Conservation (phyloP, 768 basidiomycete species). For the Calocybe cyanea region DNA sequence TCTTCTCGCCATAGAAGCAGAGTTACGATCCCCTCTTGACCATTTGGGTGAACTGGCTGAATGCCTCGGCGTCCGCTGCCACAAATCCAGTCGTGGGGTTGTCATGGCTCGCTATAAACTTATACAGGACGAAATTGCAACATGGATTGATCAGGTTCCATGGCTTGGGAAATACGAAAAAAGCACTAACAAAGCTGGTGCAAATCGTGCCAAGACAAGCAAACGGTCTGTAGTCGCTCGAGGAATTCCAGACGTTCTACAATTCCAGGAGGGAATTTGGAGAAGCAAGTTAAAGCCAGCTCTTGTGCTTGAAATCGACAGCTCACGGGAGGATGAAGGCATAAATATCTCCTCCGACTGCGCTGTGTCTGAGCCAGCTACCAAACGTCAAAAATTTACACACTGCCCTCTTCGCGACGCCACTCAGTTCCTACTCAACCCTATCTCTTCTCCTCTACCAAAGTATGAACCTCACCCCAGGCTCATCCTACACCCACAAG, state of each 20-base stretch:
- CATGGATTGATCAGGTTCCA: constrained; percentile 62
- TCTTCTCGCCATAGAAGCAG: constrained; percentile 69
- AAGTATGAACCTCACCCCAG: constrained; percentile 8
- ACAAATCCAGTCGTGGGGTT: constrained; percentile 41
- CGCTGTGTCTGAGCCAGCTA: neutral
- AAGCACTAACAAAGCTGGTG: constrained; percentile 19
- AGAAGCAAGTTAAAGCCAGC: constrained; percentile 34
- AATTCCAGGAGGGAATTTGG: constrained; percentile 64
- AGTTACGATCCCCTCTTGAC: constrained; percentile 47
- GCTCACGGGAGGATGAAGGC: constrained; percentile 12
- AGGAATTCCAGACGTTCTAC: constrained; percentile 65
- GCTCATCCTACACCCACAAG: neutral
- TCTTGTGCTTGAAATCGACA: constrained; percentile 36
- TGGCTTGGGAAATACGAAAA: constrained; percentile 63
- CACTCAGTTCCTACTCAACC: constrained; percentile 55
- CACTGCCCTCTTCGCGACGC: constrained; percentile 37
- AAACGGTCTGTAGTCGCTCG: constrained; percentile 65
- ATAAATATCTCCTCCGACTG: neutral
- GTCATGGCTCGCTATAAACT: constrained; percentile 70
- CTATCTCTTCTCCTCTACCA: constrained; percentile 35
- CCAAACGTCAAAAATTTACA: constrained; percentile 14
- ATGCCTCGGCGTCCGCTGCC: constrained; percentile 48
- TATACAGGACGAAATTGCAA: constrained; percentile 56
- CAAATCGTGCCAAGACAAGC: constrained; percentile 55
- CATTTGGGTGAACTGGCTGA: constrained; percentile 55